Evolutionary conservation across 345 rosid genomes (phyloP).

Genomic region (Linum lewisii): DNA sequence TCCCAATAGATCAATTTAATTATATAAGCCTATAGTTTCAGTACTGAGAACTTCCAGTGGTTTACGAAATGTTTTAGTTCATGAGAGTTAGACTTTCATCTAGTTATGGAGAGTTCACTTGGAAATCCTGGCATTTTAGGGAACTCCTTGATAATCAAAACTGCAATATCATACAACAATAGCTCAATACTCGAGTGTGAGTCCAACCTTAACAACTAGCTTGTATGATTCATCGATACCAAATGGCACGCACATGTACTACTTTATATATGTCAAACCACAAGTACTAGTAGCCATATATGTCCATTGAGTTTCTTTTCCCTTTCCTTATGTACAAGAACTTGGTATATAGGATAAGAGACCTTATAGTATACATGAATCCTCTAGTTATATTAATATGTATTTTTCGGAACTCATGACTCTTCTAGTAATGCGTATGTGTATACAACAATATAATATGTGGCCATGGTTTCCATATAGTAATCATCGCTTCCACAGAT

Average conservation of each 20-base stretch:
- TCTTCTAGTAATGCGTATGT: constrained; percentile 13
- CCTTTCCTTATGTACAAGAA: constrained; percentile 60
- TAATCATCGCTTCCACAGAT: constrained; percentile 66
- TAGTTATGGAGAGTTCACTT: too few relatives aligned
- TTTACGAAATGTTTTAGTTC: too few relatives aligned
- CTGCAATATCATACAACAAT: too few relatives aligned
- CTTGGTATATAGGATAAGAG: constrained; percentile 16
- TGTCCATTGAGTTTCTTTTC: constrained; percentile 18
- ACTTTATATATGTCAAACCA: constrained; percentile 21
- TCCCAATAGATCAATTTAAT: too few relatives aligned
- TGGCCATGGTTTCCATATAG: background rate
- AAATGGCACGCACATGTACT: too few relatives aligned
- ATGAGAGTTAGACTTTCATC: too few relatives aligned
- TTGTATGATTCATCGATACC: constrained; percentile 14
- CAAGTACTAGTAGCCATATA: too few relatives aligned
- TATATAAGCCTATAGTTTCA: too few relatives aligned
- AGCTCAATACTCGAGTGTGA: constrained; percentile 9
- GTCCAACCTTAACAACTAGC: constrained; percentile 15
- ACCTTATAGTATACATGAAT: constrained; percentile 15
- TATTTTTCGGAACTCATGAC: constrained; percentile 6
- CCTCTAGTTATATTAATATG: constrained; percentile 39
- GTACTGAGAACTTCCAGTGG: too few relatives aligned
- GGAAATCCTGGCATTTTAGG: too few relatives aligned
- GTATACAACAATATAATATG: constrained; percentile 10
- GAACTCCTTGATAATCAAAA: too few relatives aligned